Percentiles rank a stretch among this genome's conserved stretches.
Conservation (phyloP, 129 eudicot genomes). For the Calendula officinalis region DNA sequence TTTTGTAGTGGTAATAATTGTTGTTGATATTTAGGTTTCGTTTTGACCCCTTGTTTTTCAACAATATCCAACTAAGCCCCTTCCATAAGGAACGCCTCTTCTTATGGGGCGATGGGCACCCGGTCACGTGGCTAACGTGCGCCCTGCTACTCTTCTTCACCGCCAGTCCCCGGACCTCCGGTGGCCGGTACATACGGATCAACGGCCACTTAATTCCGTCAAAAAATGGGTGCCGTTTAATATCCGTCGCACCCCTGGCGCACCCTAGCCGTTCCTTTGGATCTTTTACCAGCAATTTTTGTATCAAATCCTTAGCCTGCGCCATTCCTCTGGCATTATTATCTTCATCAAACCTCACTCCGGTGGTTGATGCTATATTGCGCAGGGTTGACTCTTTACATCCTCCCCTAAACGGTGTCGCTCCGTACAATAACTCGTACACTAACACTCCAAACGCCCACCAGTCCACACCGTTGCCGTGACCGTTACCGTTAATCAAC, state of each 20-base stretch:
- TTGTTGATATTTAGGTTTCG: constrained; percentile 39
- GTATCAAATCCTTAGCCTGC: constrained; percentile 70
- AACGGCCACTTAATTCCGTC: constrained; percentile 90
- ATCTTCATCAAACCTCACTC: constrained; percentile 36
- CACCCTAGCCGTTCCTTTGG: constrained; percentile 77
- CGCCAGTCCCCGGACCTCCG: constrained; percentile 70
- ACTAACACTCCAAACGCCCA: constrained; percentile 96
- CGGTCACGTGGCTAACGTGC: constrained; percentile 42
- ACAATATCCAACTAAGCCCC: constrained; percentile 38
- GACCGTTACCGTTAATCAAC: constrained; percentile 68
- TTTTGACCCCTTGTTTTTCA: constrained; percentile 54
- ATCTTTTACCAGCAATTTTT: constrained; percentile 63
- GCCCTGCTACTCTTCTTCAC: constrained; percentile 47
- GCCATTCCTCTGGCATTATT: constrained; percentile 29
- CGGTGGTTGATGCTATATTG: constrained; percentile 60
- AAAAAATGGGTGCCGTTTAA: constrained; percentile 84
- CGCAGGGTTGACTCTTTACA: constrained; percentile 82
- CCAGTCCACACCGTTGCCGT: constrained; percentile 96
- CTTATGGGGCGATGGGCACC: constrained; percentile 33
- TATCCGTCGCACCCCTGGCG: constrained; percentile 89
- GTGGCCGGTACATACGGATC: constrained; percentile 73
- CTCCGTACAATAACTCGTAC: constrained; percentile 68
- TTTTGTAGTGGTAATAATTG: constrained; percentile 42
- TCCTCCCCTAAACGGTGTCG: constrained; percentile 80
- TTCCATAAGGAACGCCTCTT: constrained; percentile 63